A percentile compares a stretch with the other conserved stretches of the same genome.
Evolutionary conservation across 805 yeast genomes (phyloP).

Genomic region (Saccharomycopsis fodiens): DNA sequence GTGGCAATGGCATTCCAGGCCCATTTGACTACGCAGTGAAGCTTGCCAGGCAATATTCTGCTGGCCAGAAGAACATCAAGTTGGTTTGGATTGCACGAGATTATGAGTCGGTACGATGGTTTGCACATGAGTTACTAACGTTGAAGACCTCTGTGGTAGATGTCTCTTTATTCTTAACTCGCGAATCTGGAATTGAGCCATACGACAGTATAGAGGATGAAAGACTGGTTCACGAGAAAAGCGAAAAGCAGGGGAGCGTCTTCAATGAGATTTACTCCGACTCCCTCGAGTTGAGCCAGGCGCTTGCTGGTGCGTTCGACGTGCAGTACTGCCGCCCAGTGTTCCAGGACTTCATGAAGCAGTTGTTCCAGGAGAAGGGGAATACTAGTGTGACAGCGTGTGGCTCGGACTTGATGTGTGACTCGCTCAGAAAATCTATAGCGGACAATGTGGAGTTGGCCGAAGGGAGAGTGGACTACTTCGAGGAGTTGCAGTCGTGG

Average conservation of each 20-base stretch:
- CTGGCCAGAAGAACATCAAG: conserved; percentile 30
- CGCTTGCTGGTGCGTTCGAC: conserved; percentile 29
- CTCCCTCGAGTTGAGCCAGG: background rate
- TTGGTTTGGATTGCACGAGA: conserved; percentile 62
- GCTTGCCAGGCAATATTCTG: conserved; percentile 22
- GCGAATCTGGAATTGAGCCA: conserved; percentile 6
- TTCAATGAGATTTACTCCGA: conserved; percentile 3
- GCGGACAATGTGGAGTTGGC: background rate
- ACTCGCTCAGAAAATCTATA: conserved; percentile 7
- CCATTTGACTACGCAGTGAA: conserved; percentile 35
- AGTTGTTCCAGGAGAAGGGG: conserved; percentile 28
- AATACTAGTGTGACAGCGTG: conserved; percentile 6
- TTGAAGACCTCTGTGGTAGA: conserved; percentile 27
- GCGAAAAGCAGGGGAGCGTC: background rate
- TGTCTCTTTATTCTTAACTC: conserved; percentile 33
- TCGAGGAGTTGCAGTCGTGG: conserved; percentile 17
- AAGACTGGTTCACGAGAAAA: conserved; percentile 21
- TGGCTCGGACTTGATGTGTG: conserved; percentile 14
- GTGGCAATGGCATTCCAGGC: conserved; percentile 51
- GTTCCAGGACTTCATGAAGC: conserved; percentile 30
- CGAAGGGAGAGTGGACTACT: conserved; percentile 16
- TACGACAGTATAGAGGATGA: conserved; percentile 12
- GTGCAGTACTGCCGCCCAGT: conserved; percentile 37
- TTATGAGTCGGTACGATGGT: conserved; percentile 42
- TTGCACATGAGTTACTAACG: conserved; percentile 33